These are phyloP conservation scores for Piper betle DNA, from an alignment of 164 flowering plant genomes.

Conservation along the genomic window DNA sequence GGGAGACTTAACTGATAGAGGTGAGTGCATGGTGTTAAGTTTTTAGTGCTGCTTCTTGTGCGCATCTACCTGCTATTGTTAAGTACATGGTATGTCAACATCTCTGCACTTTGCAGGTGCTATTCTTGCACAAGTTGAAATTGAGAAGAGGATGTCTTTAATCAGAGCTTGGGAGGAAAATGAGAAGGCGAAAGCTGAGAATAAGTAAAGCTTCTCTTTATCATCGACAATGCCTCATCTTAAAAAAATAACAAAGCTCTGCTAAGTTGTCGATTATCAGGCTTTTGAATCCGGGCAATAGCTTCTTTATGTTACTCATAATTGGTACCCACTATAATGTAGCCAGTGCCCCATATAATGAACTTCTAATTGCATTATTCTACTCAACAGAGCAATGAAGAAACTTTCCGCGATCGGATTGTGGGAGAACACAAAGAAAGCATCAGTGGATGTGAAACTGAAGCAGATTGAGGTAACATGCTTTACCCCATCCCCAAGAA, in stretches of 20 bases:
- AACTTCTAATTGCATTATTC: not conserved
- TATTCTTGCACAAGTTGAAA: conserved; percentile 54
- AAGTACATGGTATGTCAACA: not conserved
- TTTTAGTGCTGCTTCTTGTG: not conserved
- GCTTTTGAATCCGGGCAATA: no score
- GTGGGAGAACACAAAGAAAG: conserved; percentile 75
- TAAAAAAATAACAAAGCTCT: no score
- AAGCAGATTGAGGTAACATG: conserved; percentile 49
- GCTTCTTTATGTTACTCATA: no score
- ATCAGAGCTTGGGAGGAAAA: conserved; percentile 93
- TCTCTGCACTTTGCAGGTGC: conserved; percentile 35
- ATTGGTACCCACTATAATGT: no score
- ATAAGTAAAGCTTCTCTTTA: conserved; percentile 41
- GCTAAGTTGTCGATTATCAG: no score
- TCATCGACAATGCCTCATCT: not conserved
- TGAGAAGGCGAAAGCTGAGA: conserved; percentile 69
- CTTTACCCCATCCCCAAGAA: not conserved
- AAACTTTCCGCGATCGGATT: conserved; percentile 42
- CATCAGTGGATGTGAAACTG: conserved; percentile 55
- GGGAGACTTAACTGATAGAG: conserved; percentile 57
- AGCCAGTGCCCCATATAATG: no score
- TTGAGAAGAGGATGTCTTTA: conserved; percentile 59
- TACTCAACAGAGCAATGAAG: conserved; percentile 44
- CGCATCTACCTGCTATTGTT: not conserved
- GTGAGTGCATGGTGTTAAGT: conserved; percentile 14